Evolutionary conservation across 805 yeast genomes (phyloP), one percentile per base, ranked within the genome.

Genomic region (Grigorovia humatica): DNA sequence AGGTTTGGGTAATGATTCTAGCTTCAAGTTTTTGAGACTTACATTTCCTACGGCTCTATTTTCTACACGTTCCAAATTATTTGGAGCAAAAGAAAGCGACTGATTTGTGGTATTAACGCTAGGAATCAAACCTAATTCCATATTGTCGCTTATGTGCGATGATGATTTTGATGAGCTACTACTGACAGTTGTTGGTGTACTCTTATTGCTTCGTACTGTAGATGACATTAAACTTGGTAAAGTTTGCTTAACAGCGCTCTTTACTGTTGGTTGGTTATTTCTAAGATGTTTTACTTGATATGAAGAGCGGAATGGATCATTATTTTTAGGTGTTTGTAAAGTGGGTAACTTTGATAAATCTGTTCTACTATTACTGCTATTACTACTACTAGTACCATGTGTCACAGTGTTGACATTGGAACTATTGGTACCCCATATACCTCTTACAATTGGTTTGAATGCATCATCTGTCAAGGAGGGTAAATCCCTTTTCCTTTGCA

Each of bases 1-100:
- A 13, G 67, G 64, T 43, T 64, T 63, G 44, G 76, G 70, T 45
- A 77, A 63, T 0, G 79, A 73, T 3, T 86, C 85, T 60, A 81
- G 77, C 55, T 75, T 57, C 29, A 63, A 48, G 19, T n/a, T 15
- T 15, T 38, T 38, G 5, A 27, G 15, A 17, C 19, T 27, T 23
- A 38, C 42, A 38, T n/a, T n/a, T 7, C 42, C 42, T n/a, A 38
- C 15, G 8, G 42, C 42, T 38, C 42, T 38, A n/a, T 38, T 38
- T 15, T 8, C 42, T n/a, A 38, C 17, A 15, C 17, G 17, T 12
- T 13, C 12, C 12, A 7, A 15, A 38, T 38, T 38, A 15, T n/a
- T 38, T 45, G 63, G 72, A 47, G 57, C 62, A 51, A 49, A 59
- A 51, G 48, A 54, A 43, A 56, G 15, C 3, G 42, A 38, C 13